Percentiles rank a stretch among this genome's conserved stretches.
These are phyloP conservation scores for Parmelia sp. DNA, from an alignment of 495 filamentous ascomycete genomes.

Conservation along the genomic window DNA sequence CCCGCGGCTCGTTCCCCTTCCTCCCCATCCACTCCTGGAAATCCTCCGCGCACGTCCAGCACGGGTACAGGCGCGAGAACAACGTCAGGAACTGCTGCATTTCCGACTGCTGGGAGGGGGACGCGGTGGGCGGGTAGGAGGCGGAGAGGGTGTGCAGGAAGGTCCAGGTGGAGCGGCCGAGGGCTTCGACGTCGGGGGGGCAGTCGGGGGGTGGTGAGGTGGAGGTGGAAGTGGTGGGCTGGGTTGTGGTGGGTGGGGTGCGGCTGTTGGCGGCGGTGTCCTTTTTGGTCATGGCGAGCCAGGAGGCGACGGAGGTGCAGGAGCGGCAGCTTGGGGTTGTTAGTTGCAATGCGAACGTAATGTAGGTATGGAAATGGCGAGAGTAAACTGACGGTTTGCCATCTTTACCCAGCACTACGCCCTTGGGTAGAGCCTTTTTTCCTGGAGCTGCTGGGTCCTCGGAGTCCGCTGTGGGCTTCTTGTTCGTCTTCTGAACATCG, in stretches of 20 bases:
- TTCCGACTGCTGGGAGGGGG: constrained; percentile 59
- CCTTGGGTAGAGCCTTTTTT: constrained; percentile 54
- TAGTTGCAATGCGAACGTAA: neutral
- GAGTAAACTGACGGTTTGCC: constrained; percentile 79
- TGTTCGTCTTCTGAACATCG: constrained; percentile 13
- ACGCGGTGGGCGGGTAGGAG: constrained; percentile 66
- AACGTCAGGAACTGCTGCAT: constrained; percentile 69
- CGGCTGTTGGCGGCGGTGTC: constrained; percentile 28
- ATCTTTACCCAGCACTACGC: constrained; percentile 81
- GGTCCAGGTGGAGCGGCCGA: constrained; percentile 87
- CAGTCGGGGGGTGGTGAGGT: constrained; percentile 34
- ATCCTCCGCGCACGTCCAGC: constrained; percentile 90
- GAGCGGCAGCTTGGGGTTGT: constrained; percentile 66
- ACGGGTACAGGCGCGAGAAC: constrained; percentile 84
- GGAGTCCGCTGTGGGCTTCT: neutral
- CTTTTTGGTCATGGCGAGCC: constrained; percentile 60
- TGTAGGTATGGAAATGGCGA: no score
- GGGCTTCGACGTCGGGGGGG: constrained; percentile 61
- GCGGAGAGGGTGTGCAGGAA: constrained; percentile 87
- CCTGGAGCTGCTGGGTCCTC: constrained; percentile 29
- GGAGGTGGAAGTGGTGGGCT: constrained; percentile 15
- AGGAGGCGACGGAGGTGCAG: constrained; percentile 71
- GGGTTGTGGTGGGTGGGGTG: constrained; percentile 20
- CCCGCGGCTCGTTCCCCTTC: constrained; percentile 59
- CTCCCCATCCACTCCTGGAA: constrained; percentile 76